phyloP scores from a whole-genome alignment of 352 stramenopile genomes.

The Phytophthora capsici region DNA sequence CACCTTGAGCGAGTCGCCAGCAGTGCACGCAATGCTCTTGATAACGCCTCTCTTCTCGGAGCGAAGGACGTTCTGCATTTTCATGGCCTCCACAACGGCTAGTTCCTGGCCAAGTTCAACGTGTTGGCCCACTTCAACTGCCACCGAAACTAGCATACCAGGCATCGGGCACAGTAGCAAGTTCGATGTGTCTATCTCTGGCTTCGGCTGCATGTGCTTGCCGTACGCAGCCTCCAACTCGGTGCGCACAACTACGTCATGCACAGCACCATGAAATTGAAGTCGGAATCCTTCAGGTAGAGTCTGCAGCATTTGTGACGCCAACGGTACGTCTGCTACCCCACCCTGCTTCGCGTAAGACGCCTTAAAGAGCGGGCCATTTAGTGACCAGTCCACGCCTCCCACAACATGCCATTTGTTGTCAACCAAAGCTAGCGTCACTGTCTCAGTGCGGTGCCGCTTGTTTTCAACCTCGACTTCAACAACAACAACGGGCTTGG shows the following conservation, averaged over 20 bases:
- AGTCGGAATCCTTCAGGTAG: constrained; percentile 79
- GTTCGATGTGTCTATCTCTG: constrained; percentile 90
- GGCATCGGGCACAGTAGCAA: constrained; percentile 96
- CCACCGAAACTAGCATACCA: constrained; percentile 89
- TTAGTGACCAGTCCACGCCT: constrained; percentile 66
- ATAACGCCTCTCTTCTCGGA: constrained; percentile 91
- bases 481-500: constrained; percentile 48
- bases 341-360: constrained; percentile 41
- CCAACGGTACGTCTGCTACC: constrained; percentile 29
- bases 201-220: constrained; percentile 92
- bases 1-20: constrained; percentile 92
- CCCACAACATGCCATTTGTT: constrained; percentile 61
- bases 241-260: constrained; percentile 91
- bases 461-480: constrained; percentile 60
- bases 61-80: constrained; percentile 98
- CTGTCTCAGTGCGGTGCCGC: constrained; percentile 34
- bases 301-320: constrained; percentile 70
- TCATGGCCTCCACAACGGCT: constrained; percentile 98
- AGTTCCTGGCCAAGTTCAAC: constrained; percentile 95
- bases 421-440: constrained; percentile 45
- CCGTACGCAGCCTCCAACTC: constrained; percentile 87
- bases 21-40: constrained; percentile 75
- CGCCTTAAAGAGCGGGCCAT: constrained; percentile 66
- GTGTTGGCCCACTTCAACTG: constrained; percentile 88
- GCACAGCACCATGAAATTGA: constrained; percentile 87